A percentile compares a stretch with the other conserved stretches of the same genome.
Evolutionary conservation across 2,329 filamentous ascomycete species (phyloP).

Genomic region (Grosmannia huntii): DNA sequence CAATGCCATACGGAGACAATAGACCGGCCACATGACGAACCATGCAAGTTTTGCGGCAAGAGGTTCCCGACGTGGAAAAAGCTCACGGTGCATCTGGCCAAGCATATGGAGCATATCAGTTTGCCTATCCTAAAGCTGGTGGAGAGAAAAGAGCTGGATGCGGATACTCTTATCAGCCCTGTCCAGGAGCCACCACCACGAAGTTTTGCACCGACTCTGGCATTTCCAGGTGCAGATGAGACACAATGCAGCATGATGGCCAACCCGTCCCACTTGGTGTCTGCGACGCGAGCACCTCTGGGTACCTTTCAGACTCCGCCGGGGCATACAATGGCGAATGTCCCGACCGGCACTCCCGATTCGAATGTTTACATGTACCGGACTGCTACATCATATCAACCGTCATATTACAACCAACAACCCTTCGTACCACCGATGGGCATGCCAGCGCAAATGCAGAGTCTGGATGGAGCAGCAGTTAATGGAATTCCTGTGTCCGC

Average conservation of each 20-base stretch:
- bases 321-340: slow-evolving; percentile 10
- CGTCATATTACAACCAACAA: neutral
- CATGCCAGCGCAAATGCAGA: slow-evolving; percentile 11
- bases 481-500: slow-evolving; percentile 4
- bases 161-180: slow-evolving; percentile 55
- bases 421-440: slow-evolving; percentile 3
- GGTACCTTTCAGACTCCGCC: slow-evolving; percentile 1
- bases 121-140: slow-evolving; percentile 61
- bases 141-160: slow-evolving; percentile 30
- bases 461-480: slow-evolving; percentile 11
- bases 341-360: slow-evolving; percentile 8
- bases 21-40: slow-evolving; percentile 56
- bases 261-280: slow-evolving; percentile 6
- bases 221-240: neutral
- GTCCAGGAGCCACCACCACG: slow-evolving; percentile 43
- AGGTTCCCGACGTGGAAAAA: slow-evolving; percentile 81
- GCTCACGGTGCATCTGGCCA: slow-evolving; percentile 80
- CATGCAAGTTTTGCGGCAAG: slow-evolving; percentile 79
- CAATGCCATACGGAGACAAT: slow-evolving; percentile 59
- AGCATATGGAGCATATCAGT: slow-evolving; percentile 88
- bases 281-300: neutral
- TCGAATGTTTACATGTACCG: slow-evolving; percentile 9
- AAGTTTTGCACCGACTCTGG: slow-evolving; percentile 14
- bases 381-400: slow-evolving; percentile 10
- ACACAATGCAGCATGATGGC: neutral